These are phyloP conservation scores for Podospora comata DNA, from an alignment of 495 filamentous ascomycete species.

Conservation along the genomic window DNA sequence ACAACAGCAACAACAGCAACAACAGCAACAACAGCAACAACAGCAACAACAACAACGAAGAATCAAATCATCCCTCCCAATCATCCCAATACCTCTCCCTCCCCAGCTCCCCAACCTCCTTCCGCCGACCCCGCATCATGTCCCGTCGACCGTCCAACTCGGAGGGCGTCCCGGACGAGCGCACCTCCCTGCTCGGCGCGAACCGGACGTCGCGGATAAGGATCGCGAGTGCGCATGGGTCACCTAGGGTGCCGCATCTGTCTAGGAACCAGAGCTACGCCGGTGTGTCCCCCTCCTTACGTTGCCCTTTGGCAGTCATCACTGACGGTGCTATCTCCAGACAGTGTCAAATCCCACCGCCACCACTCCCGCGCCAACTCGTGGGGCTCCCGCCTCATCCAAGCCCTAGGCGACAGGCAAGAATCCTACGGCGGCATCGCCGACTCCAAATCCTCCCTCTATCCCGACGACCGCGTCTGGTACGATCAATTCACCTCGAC, in stretches of 20 bases:
- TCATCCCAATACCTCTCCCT: conserved; percentile 28
- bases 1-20: conserved; percentile 6
- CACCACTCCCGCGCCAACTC: conserved; percentile 68
- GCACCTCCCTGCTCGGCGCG: conserved; percentile 43
- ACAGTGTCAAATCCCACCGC: conserved; percentile 50
- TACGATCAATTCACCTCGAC: conserved; percentile 99
- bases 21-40: conserved; percentile 6
- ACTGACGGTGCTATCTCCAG: conserved; percentile 18
- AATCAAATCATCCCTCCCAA: conserved; percentile 22
- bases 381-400: conserved; percentile 53
- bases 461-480: conserved; percentile 86
- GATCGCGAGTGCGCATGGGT: conserved; percentile 40
- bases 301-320: background rate
- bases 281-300: conserved; percentile 31
- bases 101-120: conserved; percentile 30
- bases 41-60: conserved; percentile 15
- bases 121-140: conserved; percentile 27
- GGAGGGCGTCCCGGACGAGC: conserved; percentile 43
- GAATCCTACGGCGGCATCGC: conserved; percentile 42
- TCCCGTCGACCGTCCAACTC: conserved; percentile 32
- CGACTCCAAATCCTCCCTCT: conserved; percentile 59
- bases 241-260: conserved; percentile 37
- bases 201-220: conserved; percentile 40
- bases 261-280: conserved; percentile 49
- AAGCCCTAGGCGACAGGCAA: conserved; percentile 42